Evolutionary conservation across 192 early-diverging fungal species (phyloP).

Genomic region (Diversispora epigaea): DNA sequence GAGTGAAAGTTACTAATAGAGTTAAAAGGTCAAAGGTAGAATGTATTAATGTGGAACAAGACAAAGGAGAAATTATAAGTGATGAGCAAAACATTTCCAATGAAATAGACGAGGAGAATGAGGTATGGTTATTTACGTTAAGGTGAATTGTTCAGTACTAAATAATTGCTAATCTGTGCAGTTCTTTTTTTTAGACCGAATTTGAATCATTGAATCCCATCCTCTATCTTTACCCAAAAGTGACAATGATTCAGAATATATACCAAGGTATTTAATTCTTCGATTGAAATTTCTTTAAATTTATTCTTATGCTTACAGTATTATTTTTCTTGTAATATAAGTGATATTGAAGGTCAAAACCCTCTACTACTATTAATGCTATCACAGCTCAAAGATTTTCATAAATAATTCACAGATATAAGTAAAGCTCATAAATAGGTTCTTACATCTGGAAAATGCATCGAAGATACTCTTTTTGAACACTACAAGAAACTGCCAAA

Average conservation of each 20-base stretch:
- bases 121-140: conserved; percentile 12
- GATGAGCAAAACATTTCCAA: background rate
- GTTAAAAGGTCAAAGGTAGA: background rate
- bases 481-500: conserved; percentile 16
- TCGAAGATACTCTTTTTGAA: conserved; percentile 27
- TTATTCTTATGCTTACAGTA: background rate
- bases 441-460: conserved; percentile 6
- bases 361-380: background rate
- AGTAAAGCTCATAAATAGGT: conserved; percentile 23
- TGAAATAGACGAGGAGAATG: conserved; percentile 4
- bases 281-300: conserved; percentile 7
- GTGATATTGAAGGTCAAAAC: conserved; percentile 1
- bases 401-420: conserved; percentile 13
- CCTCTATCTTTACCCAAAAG: background rate
- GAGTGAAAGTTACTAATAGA: conserved; percentile 9
- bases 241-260: conserved; percentile 3
- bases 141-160: conserved; percentile 3
- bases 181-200: conserved; percentile 12
- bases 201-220: background rate
- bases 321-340: conserved; percentile 6
- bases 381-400: conserved; percentile 19
- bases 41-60: conserved; percentile 8
- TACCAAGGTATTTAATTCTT: conserved; percentile 2
- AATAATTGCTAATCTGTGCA: background rate
- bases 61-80: background rate